Conservation (phyloP, 441 rosid genomes). For the Theobroma grandiflorum region DNA sequence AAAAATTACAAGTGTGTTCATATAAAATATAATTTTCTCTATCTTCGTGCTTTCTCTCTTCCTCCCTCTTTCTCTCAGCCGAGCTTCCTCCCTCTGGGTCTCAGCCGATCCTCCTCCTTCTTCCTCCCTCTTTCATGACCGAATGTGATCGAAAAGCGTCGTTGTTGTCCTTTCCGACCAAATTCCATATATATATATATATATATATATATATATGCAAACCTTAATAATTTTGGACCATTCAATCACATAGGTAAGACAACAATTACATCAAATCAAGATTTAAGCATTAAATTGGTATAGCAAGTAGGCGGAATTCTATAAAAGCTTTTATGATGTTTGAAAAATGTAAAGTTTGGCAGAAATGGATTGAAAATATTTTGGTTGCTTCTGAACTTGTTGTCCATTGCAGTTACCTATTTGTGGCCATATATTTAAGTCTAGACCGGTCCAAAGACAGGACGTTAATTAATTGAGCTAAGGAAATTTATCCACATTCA, state of each 20-base stretch:
- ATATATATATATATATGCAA: too few relatives aligned
- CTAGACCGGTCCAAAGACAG: constrained; percentile 4
- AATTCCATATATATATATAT: too few relatives aligned
- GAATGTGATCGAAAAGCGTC: too few relatives aligned
- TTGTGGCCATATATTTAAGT: neutral
- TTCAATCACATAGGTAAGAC: neutral
- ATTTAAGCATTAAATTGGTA: neutral
- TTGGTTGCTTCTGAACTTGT: neutral
- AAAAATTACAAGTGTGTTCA: too few relatives aligned
- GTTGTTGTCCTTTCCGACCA: too few relatives aligned
- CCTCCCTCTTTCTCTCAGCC: too few relatives aligned
- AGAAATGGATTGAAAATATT: neutral
- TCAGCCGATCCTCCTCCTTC: too few relatives aligned
- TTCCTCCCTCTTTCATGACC: too few relatives aligned
- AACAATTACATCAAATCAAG: constrained; percentile 8
- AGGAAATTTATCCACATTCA: neutral
- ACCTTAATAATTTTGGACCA: neutral
- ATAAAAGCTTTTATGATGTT: neutral
- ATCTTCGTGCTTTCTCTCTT: too few relatives aligned
- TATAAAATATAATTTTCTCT: too few relatives aligned
- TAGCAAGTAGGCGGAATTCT: neutral
- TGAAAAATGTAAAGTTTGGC: constrained; percentile 15
- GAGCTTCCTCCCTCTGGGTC: too few relatives aligned
- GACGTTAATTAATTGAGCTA: neutral
- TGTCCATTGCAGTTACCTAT: neutral